Evolutionary conservation across 1,284 basidiomycete species (phyloP), one percentile per base, ranked within the genome.

Genomic region (Ustilago shanxiensis): DNA sequence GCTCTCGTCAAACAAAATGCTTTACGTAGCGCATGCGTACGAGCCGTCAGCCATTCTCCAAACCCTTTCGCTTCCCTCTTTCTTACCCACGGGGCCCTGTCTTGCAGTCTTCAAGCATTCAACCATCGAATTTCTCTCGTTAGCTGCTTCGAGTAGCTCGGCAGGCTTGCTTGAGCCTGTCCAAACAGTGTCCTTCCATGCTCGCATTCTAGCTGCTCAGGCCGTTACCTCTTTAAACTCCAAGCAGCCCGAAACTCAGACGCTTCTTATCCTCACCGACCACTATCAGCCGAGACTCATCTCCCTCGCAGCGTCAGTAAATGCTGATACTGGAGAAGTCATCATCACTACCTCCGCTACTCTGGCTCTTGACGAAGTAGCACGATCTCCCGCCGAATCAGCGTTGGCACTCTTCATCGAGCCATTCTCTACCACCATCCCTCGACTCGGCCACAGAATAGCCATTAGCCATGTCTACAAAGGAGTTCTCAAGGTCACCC

Each of bases 251-350:
- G 20, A n/a, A 13, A 41, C 9, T 5, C 61, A 72, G 39, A 57
- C 66, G 13, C 62, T 80, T 3, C 60, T 78, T 29, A 57, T 83
- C 26, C 79, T 83, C 51, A 83, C 81, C 22, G 81, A 83, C 54
- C 81, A 83, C 45, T 74, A 78, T 35, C 60, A 64, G 44, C 79
- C 81, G 13, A 49, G 62, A 13, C 66, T 83, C 55, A 56, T 83
- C 58, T 62, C 64, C 6, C 67, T 72, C 11, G 24, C 60, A 3
- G 24, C 68, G 22, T 63, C 57, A 13, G 39, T 26, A 9, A 29
- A 53, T 37, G 47, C 52, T 4, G 16, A 64, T 26, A 51, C 39
- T 51, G 59, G 66, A 31, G 59, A 68, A 35, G 20, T 53, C 20
- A 24, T 29, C 16, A 39, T 74, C 47, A n/a, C 29, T 2, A 78